A percentile compares a stretch with the other conserved stretches of the same genome.
These are phyloP conservation scores for Ceratonia siliqua DNA, from an alignment of 306 rosid genomes.

Conservation along the genomic window DNA sequence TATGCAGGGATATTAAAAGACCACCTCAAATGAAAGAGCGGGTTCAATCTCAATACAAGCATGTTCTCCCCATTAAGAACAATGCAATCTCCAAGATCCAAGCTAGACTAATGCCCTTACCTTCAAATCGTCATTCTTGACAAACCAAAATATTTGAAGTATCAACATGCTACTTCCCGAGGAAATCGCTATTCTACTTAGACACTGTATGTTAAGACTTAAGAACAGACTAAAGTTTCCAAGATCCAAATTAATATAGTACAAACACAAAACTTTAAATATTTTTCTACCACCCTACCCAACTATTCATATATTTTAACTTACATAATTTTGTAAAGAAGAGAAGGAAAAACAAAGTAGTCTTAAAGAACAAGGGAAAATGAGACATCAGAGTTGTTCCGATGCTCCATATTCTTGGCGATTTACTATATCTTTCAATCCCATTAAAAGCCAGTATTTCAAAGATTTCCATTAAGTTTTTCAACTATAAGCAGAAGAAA, in stretches of 20 bases:
- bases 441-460: neutral
- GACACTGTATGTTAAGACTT: neutral
- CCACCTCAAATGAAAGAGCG: neutral
- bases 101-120: neutral
- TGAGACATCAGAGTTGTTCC: neutral
- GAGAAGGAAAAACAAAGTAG: neutral
- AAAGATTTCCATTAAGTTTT: neutral
- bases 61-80: conserved; percentile 2
- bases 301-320: neutral
- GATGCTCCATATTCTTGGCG: neutral
- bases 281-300: neutral
- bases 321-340: neutral
- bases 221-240: neutral
- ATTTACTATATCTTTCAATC: neutral
- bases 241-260: neutral
- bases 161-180: neutral
- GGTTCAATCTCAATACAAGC: neutral
- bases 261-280: neutral
- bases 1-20: neutral
- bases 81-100: neutral
- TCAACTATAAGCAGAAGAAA: neutral
- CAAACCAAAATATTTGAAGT: neutral
- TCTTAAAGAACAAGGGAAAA: neutral
- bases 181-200: neutral
- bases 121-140: conserved; percentile 1